Evolutionary conservation across 1,139 yeast species (phyloP).

Genomic region (Yamadazyma songkhlaensis): DNA sequence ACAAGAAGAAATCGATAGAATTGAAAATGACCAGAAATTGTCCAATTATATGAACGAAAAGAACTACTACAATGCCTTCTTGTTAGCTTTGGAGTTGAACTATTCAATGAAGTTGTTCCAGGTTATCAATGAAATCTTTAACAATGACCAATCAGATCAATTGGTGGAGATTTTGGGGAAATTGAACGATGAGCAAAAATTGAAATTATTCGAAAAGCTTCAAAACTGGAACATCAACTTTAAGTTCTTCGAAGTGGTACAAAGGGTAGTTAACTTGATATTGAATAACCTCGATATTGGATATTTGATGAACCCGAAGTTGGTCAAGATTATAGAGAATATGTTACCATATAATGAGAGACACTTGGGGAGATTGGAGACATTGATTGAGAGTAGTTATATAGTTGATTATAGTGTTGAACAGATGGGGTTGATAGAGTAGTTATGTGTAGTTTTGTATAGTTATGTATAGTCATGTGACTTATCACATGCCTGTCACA

Average conservation of each 20-base stretch:
- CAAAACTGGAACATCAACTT: slow-evolving; percentile 96
- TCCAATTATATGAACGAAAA: slow-evolving; percentile 66
- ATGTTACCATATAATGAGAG: slow-evolving; percentile 85
- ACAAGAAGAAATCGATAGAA: slow-evolving; percentile 51
- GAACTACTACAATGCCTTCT: slow-evolving; percentile 87
- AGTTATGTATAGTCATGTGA: no score
- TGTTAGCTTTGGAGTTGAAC: slow-evolving; percentile 77
- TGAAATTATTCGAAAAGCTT: slow-evolving; percentile 63
- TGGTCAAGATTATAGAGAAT: slow-evolving; percentile 66
- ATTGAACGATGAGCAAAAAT: slow-evolving; percentile 59
- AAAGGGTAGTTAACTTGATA: slow-evolving; percentile 65
- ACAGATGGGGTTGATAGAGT: slow-evolving; percentile 51
- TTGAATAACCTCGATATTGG: slow-evolving; percentile 53
- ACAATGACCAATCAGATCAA: slow-evolving; percentile 41
- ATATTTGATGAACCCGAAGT: slow-evolving; percentile 57
- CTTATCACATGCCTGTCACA: no score
- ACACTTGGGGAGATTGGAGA: slow-evolving; percentile 75
- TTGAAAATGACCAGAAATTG: slow-evolving; percentile 87
- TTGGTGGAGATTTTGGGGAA: slow-evolving; percentile 64
- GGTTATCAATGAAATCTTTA: slow-evolving; percentile 58
- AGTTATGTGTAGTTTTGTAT: no score
- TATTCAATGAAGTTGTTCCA: slow-evolving; percentile 83
- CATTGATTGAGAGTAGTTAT: slow-evolving; percentile 78
- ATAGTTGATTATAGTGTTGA: slow-evolving; percentile 80
- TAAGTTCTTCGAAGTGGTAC: slow-evolving; percentile 76